A percentile compares a stretch with the other conserved stretches of the same genome.
Evolutionary conservation across 495 filamentous ascomycete species (phyloP).

Genomic region (Penicillium ochrochloron): DNA sequence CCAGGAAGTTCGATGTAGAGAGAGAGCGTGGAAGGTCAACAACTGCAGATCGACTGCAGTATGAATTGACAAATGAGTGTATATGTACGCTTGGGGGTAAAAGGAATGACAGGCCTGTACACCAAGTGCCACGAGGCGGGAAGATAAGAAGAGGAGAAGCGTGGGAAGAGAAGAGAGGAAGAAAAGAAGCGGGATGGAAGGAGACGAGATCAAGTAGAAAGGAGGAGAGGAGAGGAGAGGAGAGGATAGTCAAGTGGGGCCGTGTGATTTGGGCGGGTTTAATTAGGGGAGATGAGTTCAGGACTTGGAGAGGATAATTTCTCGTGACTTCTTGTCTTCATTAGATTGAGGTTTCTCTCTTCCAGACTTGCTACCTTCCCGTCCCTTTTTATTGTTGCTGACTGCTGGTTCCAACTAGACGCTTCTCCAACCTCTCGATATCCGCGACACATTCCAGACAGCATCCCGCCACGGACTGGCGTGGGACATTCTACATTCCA

Average conservation of each 20-base stretch:
- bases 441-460: conserved; percentile 23
- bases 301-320: background rate
- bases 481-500: conserved; percentile 40
- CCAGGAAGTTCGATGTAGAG: conserved; percentile 41
- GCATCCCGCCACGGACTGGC: conserved; percentile 29
- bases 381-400: conserved; percentile 22
- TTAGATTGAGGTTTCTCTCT: background rate
- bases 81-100: conserved; percentile 32
- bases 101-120: conserved; percentile 49
- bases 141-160: conserved; percentile 17
- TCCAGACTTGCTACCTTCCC: background rate
- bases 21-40: conserved; percentile 22
- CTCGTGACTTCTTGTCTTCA: conserved; percentile 1
- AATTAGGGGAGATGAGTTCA: conserved; percentile 13
- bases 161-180: conserved; percentile 26
- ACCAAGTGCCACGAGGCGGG: conserved; percentile 33
- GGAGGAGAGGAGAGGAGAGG: conserved; percentile 20
- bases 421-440: conserved; percentile 31
- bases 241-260: conserved; percentile 23
- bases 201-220: conserved; percentile 29
- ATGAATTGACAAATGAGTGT: conserved; percentile 25
- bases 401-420: background rate
- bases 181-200: conserved; percentile 24
- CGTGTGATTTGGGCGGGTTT: conserved; percentile 16
- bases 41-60: conserved; percentile 49